Conservation (phyloP, 2,329 filamentous ascomycete species). For the Cladosporium velox region DNA sequence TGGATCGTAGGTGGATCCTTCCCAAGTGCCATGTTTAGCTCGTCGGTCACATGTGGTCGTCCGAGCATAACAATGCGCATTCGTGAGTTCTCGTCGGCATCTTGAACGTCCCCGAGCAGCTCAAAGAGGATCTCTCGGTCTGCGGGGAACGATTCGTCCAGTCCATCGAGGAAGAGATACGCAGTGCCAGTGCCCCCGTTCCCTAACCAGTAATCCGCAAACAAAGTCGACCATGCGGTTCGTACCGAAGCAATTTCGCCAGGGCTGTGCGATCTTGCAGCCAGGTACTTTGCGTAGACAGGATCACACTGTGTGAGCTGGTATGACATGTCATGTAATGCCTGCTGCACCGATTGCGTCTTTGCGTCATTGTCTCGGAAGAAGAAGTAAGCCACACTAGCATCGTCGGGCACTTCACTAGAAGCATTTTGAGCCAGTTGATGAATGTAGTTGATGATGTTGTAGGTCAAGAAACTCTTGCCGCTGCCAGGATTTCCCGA, state of each 20-base stretch:
- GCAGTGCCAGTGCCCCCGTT: constrained; percentile 14
- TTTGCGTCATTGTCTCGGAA: constrained; percentile 52
- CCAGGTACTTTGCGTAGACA: constrained; percentile 47
- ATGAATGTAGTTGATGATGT: constrained; percentile 45
- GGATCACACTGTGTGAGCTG: constrained; percentile 52
- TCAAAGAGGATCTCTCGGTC: too few relatives aligned
- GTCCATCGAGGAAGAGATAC: too few relatives aligned
- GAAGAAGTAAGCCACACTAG: constrained; percentile 51
- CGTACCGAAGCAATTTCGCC: constrained; percentile 49
- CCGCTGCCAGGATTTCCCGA: constrained; percentile 50
- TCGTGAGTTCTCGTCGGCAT: too few relatives aligned
- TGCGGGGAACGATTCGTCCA: too few relatives aligned
- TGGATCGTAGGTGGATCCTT: too few relatives aligned
- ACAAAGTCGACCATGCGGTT: constrained; percentile 48
- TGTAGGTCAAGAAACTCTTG: constrained; percentile 50
- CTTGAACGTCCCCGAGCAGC: too few relatives aligned
- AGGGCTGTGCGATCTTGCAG: constrained; percentile 38
- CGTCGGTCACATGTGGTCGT: too few relatives aligned
- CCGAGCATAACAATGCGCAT: too few relatives aligned
- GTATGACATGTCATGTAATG: constrained; percentile 50
- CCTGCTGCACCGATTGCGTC: constrained; percentile 49
- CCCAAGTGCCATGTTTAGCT: too few relatives aligned
- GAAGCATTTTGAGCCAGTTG: constrained; percentile 34
- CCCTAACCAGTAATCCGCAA: constrained; percentile 43
- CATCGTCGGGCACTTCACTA: constrained; percentile 24